A percentile compares a stretch with the other conserved stretches of the same genome.
These are phyloP conservation scores for Tuber calosporum DNA, from an alignment of 495 filamentous ascomycete species.

Conservation along the genomic window DNA sequence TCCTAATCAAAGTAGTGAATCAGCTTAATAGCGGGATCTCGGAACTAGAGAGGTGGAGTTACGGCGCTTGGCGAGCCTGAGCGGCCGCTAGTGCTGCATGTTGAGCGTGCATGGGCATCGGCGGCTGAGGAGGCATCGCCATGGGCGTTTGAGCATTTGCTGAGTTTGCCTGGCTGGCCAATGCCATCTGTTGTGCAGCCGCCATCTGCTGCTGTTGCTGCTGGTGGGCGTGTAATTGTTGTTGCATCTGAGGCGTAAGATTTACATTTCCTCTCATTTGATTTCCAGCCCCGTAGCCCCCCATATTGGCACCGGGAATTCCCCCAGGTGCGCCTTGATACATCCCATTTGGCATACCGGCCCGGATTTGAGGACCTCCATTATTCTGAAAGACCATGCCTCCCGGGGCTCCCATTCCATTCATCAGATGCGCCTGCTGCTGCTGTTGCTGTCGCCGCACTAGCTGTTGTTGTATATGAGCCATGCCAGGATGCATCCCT, in stretches of 20 bases:
- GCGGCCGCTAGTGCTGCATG: slow-evolving; percentile 41
- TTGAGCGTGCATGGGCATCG: slow-evolving; percentile 34
- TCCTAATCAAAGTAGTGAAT: slow-evolving; percentile 43
- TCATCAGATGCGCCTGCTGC: slow-evolving; percentile 47
- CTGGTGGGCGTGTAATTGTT: slow-evolving; percentile 46
- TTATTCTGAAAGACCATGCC: slow-evolving; percentile 41
- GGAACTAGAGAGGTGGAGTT: slow-evolving; percentile 34
- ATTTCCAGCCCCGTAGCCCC: slow-evolving; percentile 36
- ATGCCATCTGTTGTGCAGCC: slow-evolving; percentile 44
- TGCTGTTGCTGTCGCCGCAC: slow-evolving; percentile 43
- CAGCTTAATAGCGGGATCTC: slow-evolving; percentile 43
- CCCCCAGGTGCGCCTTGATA: slow-evolving; percentile 38
- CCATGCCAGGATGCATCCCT: slow-evolving; percentile 31
- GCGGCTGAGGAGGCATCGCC: slow-evolving; percentile 40
- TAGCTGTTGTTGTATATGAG: slow-evolving; percentile 34
- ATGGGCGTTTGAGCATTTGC: slow-evolving; percentile 40
- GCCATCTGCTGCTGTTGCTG: slow-evolving; percentile 47
- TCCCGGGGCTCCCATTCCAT: slow-evolving; percentile 44
- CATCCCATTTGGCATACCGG: slow-evolving; percentile 40
- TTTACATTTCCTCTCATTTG: slow-evolving; percentile 35
- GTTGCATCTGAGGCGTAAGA: slow-evolving; percentile 35
- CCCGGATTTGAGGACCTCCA: slow-evolving; percentile 36
- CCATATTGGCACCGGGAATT: slow-evolving; percentile 39
- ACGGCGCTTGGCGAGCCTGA: slow-evolving; percentile 45
- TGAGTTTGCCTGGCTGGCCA: slow-evolving; percentile 37